These are phyloP conservation scores for Pichia paraexigua DNA, from an alignment of 805 yeast genomes.

Conservation along the genomic window DNA sequence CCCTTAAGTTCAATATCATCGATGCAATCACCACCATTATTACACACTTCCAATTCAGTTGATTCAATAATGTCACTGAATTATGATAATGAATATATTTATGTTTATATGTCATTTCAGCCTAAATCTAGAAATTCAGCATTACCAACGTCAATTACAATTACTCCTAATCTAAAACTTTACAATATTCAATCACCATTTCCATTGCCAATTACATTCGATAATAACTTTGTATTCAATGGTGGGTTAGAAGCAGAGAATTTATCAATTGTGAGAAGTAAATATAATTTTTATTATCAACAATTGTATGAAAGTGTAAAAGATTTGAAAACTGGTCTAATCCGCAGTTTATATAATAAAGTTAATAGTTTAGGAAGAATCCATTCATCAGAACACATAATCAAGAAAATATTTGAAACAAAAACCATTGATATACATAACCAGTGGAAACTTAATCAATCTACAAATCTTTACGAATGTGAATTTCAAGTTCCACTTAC, in stretches of 20 bases:
- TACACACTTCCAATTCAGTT: background rate
- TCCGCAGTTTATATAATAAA: slow-evolving; percentile 9
- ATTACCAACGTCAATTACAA: slow-evolving; percentile 9
- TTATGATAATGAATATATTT: slow-evolving; percentile 3
- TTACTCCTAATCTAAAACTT: slow-evolving; percentile 12
- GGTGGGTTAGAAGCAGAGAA: slow-evolving; percentile 3
- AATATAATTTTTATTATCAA: slow-evolving; percentile 9
- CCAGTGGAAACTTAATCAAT: slow-evolving; percentile 9
- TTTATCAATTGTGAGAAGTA: slow-evolving; percentile 2
- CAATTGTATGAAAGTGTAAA: slow-evolving; percentile 6
- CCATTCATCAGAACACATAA: background rate
- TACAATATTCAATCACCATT: slow-evolving; percentile 15
- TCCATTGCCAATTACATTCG: slow-evolving; percentile 18
- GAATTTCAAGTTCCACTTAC: slow-evolving; percentile 7
- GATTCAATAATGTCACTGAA: background rate
- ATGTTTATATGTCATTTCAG: slow-evolving; percentile 8
- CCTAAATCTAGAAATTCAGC: background rate
- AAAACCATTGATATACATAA: slow-evolving; percentile 4
- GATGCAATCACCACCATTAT: background rate
- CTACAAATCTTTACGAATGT: slow-evolving; percentile 1
- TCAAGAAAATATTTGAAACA: slow-evolving; percentile 11
- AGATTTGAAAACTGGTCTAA: slow-evolving; percentile 11
- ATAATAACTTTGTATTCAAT: slow-evolving; percentile 9
- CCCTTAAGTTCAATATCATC: background rate
- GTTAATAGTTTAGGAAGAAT: slow-evolving; percentile 6